Evolutionary conservation across 1,139 yeast genomes (phyloP).

Genomic region (Sugiyamaella grinbergsii): DNA sequence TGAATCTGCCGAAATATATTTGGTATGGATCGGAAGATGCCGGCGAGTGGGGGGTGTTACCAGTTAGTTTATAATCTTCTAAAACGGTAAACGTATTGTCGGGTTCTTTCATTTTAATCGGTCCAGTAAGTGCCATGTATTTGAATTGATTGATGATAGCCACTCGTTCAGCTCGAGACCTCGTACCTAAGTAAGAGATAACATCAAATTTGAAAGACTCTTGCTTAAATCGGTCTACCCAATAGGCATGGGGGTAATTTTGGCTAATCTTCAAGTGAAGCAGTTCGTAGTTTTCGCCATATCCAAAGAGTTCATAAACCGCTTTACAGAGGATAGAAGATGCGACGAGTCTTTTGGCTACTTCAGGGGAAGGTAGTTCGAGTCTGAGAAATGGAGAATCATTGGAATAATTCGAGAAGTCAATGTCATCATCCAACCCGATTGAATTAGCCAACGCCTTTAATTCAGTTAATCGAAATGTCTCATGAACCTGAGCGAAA

Average conservation of each 20-base stretch:
- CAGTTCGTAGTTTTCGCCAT: slow-evolving; percentile 57
- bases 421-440: slow-evolving; percentile 52
- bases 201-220: slow-evolving; percentile 75
- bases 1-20: slow-evolving; percentile 75
- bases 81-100: slow-evolving; percentile 70
- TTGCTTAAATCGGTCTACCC: slow-evolving; percentile 27
- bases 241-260: slow-evolving; percentile 18
- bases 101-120: slow-evolving; percentile 75
- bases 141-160: slow-evolving; percentile 69
- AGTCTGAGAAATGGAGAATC: slow-evolving; percentile 70
- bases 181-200: slow-evolving; percentile 70
- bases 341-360: slow-evolving; percentile 63
- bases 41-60: slow-evolving; percentile 55
- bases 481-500: slow-evolving; percentile 81
- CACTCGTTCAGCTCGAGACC: slow-evolving; percentile 56
- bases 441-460: slow-evolving; percentile 76
- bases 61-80: slow-evolving; percentile 60
- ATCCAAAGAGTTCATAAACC: slow-evolving; percentile 85
- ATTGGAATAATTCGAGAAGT: slow-evolving; percentile 60
- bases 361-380: slow-evolving; percentile 61
- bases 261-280: slow-evolving; percentile 57
- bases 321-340: slow-evolving; percentile 74
- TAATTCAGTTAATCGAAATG: slow-evolving; percentile 78
- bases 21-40: slow-evolving; percentile 47
- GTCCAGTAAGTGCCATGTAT: slow-evolving; percentile 74